Percentiles rank a stretch among this genome's conserved stretches.
Conservation (phyloP, 176 grass and related monocot genomes). For the Phragmites australis region DNA sequence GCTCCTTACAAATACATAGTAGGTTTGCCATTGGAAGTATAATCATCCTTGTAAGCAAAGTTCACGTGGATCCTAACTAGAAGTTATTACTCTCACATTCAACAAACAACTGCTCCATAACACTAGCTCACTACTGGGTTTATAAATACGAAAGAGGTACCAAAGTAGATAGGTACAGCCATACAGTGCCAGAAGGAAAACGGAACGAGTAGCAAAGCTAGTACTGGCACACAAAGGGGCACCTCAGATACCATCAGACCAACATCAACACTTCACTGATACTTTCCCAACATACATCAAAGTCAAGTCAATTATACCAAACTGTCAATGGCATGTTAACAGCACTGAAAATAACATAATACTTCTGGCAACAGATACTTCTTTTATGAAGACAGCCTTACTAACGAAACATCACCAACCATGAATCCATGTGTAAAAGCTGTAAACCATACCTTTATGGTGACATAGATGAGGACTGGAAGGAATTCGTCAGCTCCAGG, state of each 20-base stretch:
- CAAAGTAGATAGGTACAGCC: conserved; percentile 3
- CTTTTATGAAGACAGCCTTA: neutral
- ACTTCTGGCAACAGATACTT: conserved; percentile 1
- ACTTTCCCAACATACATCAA: conserved; percentile 16
- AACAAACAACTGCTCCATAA: neutral
- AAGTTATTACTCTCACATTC: neutral
- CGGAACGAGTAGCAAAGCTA: neutral
- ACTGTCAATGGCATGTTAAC: neutral
- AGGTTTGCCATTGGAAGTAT: neutral
- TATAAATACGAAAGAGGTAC: neutral
- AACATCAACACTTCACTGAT: neutral
- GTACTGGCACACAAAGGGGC: neutral
- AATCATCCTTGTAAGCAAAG: conserved; percentile 16
- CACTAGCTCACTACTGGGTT: neutral
- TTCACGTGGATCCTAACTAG: neutral
- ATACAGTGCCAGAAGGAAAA: conserved; percentile 12
- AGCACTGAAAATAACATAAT: neutral
- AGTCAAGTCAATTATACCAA: neutral
- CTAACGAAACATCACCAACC: conserved; percentile 1
- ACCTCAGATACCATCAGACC: conserved; percentile 9
- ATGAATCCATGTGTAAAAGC: conserved; percentile 7
- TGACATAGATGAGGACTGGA: conserved; percentile 94
- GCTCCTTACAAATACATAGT: neutral
- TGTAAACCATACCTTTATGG: conserved; percentile 71
- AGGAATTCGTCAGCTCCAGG: conserved; percentile 97